Evolutionary conservation across 352 stramenopile species (phyloP).

Genomic region (Blastocystis sp.): DNA sequence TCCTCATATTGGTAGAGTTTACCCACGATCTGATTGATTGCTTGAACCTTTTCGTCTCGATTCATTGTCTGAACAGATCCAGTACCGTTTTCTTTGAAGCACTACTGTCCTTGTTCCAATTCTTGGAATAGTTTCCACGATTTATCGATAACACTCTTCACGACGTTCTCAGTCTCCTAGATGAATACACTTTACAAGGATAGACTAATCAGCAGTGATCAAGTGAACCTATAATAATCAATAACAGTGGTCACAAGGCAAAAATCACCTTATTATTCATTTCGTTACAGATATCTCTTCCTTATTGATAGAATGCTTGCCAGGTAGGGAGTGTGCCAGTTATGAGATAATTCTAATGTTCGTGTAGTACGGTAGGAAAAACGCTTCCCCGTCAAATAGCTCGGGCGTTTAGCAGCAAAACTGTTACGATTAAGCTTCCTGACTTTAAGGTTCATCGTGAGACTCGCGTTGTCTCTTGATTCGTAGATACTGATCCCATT

Average conservation of each 20-base stretch:
- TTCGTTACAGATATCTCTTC: not conserved
- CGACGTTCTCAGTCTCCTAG: not conserved
- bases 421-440: slow-evolving; percentile 35
- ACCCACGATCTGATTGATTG: not conserved
- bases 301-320: slow-evolving; percentile 8
- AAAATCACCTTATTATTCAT: not conserved
- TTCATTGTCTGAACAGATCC: not conserved
- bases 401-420: slow-evolving; percentile 20
- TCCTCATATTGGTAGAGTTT: not conserved
- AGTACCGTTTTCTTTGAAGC: not conserved
- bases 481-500: slow-evolving; percentile 13
- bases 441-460: slow-evolving; percentile 43
- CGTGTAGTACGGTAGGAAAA: slow-evolving; percentile 7
- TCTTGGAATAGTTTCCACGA: not conserved
- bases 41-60: not conserved
- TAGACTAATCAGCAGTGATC: not conserved
- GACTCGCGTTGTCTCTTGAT: not conserved
- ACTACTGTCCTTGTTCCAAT: not conserved
- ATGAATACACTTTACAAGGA: not conserved
- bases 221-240: not conserved
- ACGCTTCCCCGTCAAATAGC: slow-evolving; percentile 8
- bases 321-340: not conserved
- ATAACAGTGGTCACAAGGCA: not conserved
- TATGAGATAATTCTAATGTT: not conserved
- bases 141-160: not conserved